Evolutionary conservation across 495 filamentous ascomycete species (phyloP), one percentile per base, ranked within the genome.

Genomic region (Hyphodiscus hymeniophilus): DNA sequence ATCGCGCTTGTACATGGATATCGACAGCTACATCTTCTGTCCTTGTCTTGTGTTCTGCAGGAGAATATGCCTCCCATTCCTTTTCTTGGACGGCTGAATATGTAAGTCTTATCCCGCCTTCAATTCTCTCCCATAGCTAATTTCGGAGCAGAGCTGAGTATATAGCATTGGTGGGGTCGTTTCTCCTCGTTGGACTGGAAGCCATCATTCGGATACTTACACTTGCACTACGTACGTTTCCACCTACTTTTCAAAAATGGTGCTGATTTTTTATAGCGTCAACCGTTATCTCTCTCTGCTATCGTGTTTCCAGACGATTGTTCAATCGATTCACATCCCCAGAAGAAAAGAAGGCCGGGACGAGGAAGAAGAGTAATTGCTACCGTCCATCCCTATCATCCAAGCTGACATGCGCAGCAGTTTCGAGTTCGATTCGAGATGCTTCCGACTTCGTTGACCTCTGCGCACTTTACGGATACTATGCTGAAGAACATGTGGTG

Each of bases 401-500:
- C 15, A n/a, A 7, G 43, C 44, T 47, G 15, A 40, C 18, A 5
- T 12, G 13, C 52, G 16, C 24, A 78, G 75, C 69, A 39, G 63
- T 76, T 41, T 76, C 73, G 11, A 69, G 58, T 11, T 66, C 70
- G 24, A 66, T 80, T 50, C 69, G 75, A 52, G 70, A 87, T 54
- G 87, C 91, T 11, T 82, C 84, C 24, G 92, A 96, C 52, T 97
- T 98, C 56, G 81, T 87, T 21, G 94, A 96, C 57, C 74, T 98
- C 7, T 96, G 94, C 63, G 77, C 82, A 23, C 67, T 94, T 20
- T 94, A 82, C 60, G 89, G 87, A 22, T 98, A 94, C 61, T 82
- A 86, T 57, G 83, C 91, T 10, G 92, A 98, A 61, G 92, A 98
- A 64, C 92, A 98, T 63, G 80, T 98, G 23, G 83, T 95, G 18